Percentiles rank a stretch among this genome's conserved stretches.
Conservation (phyloP, 1,284 basidiomycete species). For the Microbotryum intermedium region DNA sequence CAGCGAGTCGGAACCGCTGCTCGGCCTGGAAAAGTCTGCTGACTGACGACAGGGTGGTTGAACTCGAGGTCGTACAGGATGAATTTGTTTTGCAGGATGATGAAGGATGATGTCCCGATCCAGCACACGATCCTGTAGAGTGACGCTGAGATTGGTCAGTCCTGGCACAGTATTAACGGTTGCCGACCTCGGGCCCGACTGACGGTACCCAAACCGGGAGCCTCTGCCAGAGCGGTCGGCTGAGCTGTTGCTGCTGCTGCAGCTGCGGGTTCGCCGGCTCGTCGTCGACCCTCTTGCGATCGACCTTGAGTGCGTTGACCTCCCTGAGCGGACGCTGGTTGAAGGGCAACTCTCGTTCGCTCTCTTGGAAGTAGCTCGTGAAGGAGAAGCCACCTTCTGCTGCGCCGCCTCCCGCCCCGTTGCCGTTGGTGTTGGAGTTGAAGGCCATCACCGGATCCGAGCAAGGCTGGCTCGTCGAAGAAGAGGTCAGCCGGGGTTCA, state of each 20-base stretch:
- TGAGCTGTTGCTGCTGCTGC: neutral
- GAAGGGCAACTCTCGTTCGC: slow-evolving; percentile 11
- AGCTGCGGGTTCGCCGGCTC: neutral
- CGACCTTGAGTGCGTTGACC: neutral
- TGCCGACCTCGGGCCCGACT: neutral
- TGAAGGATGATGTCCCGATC: slow-evolving; percentile 80
- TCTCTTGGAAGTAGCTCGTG: slow-evolving; percentile 10
- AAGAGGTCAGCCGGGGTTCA: too few species aligned
- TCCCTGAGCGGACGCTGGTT: slow-evolving; percentile 12
- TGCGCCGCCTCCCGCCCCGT: too few species aligned
- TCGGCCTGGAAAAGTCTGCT: neutral
- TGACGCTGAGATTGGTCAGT: neutral
- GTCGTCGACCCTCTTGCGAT: slow-evolving; percentile 1
- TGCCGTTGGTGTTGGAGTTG: too few species aligned
- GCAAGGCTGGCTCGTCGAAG: too few species aligned
- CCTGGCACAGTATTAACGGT: neutral
- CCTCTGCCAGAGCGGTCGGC: slow-evolving; percentile 20
- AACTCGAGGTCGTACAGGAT: slow-evolving; percentile 75
- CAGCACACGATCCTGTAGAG: slow-evolving; percentile 43
- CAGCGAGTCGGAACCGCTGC: neutral
- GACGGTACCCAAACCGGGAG: slow-evolving; percentile 26
- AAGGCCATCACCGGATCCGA: too few species aligned
- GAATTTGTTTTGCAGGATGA: slow-evolving; percentile 97
- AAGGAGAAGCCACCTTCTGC: neutral
- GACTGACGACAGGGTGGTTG: slow-evolving; percentile 45